Percentiles rank a stretch among this genome's conserved stretches.
Evolutionary conservation across 352 stramenopile genomes (phyloP).

Genomic region (Phytophthora constricta): DNA sequence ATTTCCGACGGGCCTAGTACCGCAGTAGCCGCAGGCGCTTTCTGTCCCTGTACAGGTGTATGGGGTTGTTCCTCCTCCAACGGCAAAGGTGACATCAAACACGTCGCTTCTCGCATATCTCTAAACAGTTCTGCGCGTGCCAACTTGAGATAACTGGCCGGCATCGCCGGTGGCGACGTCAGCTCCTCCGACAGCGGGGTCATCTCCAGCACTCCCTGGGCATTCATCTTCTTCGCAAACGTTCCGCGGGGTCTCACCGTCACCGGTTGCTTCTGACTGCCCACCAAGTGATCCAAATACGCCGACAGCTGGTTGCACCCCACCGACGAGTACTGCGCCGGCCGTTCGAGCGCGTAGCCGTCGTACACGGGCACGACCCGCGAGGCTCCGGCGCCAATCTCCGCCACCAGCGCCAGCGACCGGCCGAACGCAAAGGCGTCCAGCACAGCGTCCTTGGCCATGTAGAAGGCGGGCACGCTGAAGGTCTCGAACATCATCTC

Average conservation of each 20-base stretch:
- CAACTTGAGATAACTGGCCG: slow-evolving; percentile 77
- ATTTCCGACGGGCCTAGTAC: slow-evolving; percentile 26
- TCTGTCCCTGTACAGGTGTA: slow-evolving; percentile 33
- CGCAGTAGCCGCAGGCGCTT: slow-evolving; percentile 5
- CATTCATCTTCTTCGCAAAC: slow-evolving; percentile 64
- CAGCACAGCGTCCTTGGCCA: slow-evolving; percentile 90
- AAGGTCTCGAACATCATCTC: slow-evolving; percentile 95
- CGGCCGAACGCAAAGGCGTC: slow-evolving; percentile 92
- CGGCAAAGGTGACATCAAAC: slow-evolving; percentile 50
- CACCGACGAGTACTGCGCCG: slow-evolving; percentile 76
- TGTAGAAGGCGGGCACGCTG: slow-evolving; percentile 88
- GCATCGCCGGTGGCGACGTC: slow-evolving; percentile 57
- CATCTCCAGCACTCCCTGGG: slow-evolving; percentile 63
- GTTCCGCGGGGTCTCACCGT: slow-evolving; percentile 66
- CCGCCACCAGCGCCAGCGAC: slow-evolving; percentile 86
- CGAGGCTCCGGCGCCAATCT: slow-evolving; percentile 87
- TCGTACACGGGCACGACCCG: slow-evolving; percentile 92
- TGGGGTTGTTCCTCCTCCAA: slow-evolving; percentile 51
- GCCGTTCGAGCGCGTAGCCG: slow-evolving; percentile 86
- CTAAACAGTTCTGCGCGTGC: slow-evolving; percentile 70
- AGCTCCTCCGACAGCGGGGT: slow-evolving; percentile 45
- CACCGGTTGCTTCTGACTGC: slow-evolving; percentile 42
- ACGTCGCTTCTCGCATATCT: slow-evolving; percentile 80
- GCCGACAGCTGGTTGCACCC: slow-evolving; percentile 75
- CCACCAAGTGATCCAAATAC: slow-evolving; percentile 78